Evolutionary conservation across 768 basidiomycete species (phyloP).

Genomic region (Pisolithus microcarpus): DNA sequence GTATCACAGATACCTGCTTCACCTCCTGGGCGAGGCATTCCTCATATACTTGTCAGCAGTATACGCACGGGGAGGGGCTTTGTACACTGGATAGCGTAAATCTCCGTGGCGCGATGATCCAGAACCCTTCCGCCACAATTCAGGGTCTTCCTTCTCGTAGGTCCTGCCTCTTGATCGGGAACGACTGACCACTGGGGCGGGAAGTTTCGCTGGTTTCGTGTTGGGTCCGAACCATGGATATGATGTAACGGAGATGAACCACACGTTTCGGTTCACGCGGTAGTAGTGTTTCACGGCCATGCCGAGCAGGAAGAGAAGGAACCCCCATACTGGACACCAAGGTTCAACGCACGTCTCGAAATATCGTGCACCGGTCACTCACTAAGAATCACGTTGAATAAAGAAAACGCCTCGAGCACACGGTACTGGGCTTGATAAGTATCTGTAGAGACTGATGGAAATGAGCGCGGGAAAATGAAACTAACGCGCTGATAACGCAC

Average conservation of each 20-base stretch:
- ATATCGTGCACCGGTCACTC: slow-evolving; percentile 20
- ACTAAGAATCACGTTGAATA: slow-evolving; percentile 72
- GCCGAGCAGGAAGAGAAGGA: slow-evolving; percentile 39
- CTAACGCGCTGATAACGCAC: slow-evolving; percentile 37
- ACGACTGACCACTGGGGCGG: slow-evolving; percentile 34
- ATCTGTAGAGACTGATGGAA: slow-evolving; percentile 62
- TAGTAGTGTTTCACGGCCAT: slow-evolving; percentile 38
- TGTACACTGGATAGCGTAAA: slow-evolving; percentile 16
- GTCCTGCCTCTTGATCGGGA: slow-evolving; percentile 28
- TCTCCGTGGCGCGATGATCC: slow-evolving; percentile 12
- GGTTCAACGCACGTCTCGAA: slow-evolving; percentile 6
- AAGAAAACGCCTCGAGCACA: slow-evolving; percentile 71
- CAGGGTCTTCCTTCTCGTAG: slow-evolving; percentile 24
- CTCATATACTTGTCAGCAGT: slow-evolving; percentile 32
- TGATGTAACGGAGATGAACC: slow-evolving; percentile 62
- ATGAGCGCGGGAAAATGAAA: slow-evolving; percentile 5
- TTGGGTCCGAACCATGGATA: slow-evolving; percentile 64
- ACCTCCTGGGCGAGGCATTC: slow-evolving; percentile 40
- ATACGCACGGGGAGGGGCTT: slow-evolving; percentile 21
- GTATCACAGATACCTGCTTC: slow-evolving; percentile 17
- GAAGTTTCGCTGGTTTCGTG: slow-evolving; percentile 31
- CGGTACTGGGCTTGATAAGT: slow-evolving; percentile 87
- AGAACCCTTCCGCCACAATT: slow-evolving; percentile 12
- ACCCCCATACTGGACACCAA: slow-evolving; percentile 38
- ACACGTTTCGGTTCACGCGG: slow-evolving; percentile 45